These are phyloP conservation scores for Spizellomyces sp. DNA, from an alignment of 192 early-diverging fungal species.

Conservation along the genomic window DNA sequence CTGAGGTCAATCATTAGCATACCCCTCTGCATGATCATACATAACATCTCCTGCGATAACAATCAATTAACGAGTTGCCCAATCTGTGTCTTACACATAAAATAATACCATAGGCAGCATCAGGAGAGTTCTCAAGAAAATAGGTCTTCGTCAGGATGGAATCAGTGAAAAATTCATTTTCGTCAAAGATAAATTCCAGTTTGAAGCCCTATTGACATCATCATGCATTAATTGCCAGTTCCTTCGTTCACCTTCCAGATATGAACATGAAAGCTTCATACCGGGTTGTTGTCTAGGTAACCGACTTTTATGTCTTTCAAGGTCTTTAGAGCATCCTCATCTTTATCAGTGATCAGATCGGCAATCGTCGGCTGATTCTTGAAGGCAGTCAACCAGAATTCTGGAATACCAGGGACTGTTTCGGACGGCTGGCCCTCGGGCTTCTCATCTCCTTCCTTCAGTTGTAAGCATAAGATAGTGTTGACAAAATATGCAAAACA, in stretches of 20 bases:
- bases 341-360: constrained; percentile 88
- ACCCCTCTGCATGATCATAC: constrained; percentile 92
- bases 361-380: constrained; percentile 79
- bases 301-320: constrained; percentile 85
- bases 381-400: constrained; percentile 96
- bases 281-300: constrained; percentile 81
- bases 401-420: constrained; percentile 71
- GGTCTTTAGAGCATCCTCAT: constrained; percentile 86
- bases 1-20: constrained; percentile 46
- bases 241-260: not conserved
- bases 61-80: constrained; percentile 7
- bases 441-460: constrained; percentile 11
- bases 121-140: constrained; percentile 71
- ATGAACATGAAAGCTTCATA: constrained; percentile 16
- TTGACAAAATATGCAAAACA: not conserved
- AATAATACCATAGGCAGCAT: constrained; percentile 65
- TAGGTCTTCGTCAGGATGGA: constrained; percentile 89
- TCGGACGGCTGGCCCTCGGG: not conserved
- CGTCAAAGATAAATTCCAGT: constrained; percentile 88
- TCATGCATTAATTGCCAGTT: not conserved
- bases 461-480: not conserved
- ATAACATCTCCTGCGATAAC: constrained; percentile 72
- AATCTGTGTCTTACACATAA: not conserved
- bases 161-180: constrained; percentile 92
- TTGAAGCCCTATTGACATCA: constrained; percentile 70